A percentile compares a stretch with the other conserved stretches of the same genome.
These are phyloP conservation scores for Myxozyma kluyveri DNA, from an alignment of 805 yeast species.

Conservation along the genomic window DNA sequence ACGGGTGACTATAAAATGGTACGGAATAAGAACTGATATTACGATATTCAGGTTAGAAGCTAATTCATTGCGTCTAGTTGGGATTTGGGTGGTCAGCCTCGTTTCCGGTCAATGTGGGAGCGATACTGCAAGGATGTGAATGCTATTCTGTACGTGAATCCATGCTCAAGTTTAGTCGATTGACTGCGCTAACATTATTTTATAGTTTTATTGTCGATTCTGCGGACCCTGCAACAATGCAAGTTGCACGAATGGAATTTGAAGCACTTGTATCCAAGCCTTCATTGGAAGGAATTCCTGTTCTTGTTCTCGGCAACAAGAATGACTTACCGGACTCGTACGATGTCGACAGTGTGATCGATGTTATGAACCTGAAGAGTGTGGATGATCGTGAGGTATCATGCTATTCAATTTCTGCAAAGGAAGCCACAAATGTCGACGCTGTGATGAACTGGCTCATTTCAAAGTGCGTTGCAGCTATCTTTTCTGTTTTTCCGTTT, in stretches of 20 bases:
- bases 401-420: slow-evolving; percentile 41
- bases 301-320: slow-evolving; percentile 40
- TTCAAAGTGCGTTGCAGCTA: slow-evolving; percentile 31
- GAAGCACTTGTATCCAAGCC: slow-evolving; percentile 36
- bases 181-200: not conserved
- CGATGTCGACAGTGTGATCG: slow-evolving; percentile 38
- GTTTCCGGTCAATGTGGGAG: slow-evolving; percentile 43
- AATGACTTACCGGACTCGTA: slow-evolving; percentile 38
- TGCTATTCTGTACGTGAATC: slow-evolving; percentile 36
- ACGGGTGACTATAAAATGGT: slow-evolving; percentile 40
- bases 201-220: slow-evolving; percentile 39
- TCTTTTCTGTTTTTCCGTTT: too few species aligned
- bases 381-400: slow-evolving; percentile 38
- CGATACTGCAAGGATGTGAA: slow-evolving; percentile 41
- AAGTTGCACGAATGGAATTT: slow-evolving; percentile 37
- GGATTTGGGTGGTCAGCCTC: slow-evolving; percentile 44
- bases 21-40: slow-evolving; percentile 5
- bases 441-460: slow-evolving; percentile 41
- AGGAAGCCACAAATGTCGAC: slow-evolving; percentile 38
- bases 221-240: slow-evolving; percentile 37
- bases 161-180: not conserved
- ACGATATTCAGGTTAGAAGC: not conserved
- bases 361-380: slow-evolving; percentile 35
- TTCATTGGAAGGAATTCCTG: slow-evolving; percentile 38
- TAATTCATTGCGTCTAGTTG: slow-evolving; percentile 31